phyloP scores from a whole-genome alignment of 371 early-diverging fungal species.

The Lichtheimia ornata region DNA sequence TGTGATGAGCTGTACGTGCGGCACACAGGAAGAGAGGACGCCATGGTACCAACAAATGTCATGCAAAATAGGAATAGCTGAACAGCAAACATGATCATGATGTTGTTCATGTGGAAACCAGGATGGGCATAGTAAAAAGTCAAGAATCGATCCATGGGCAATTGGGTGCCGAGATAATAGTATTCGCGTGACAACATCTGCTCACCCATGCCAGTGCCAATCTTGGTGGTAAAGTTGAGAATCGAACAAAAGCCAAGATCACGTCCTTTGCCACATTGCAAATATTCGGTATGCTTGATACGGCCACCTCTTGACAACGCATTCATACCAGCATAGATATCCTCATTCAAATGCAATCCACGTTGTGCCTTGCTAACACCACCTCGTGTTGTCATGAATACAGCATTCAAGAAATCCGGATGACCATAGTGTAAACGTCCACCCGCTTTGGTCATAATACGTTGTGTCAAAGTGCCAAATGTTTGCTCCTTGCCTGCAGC shows the following conservation, averaged over 20 bases:
- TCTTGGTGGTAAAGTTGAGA: slow-evolving; percentile 87
- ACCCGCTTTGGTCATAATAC: slow-evolving; percentile 85
- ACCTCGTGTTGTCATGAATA: slow-evolving; percentile 87
- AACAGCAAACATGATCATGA: slow-evolving; percentile 85
- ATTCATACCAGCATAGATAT: slow-evolving; percentile 92
- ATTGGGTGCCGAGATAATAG: slow-evolving; percentile 83
- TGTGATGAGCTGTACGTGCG: slow-evolving; percentile 18
- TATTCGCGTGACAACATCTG: slow-evolving; percentile 89
- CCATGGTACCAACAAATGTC: slow-evolving; percentile 75
- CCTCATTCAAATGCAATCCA: slow-evolving; percentile 90
- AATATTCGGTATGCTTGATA: slow-evolving; percentile 92
- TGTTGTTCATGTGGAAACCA: slow-evolving; percentile 92
- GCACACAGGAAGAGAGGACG: slow-evolving; percentile 54
- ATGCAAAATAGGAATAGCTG: slow-evolving; percentile 84
- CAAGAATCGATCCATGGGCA: slow-evolving; percentile 82
- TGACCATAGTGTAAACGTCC: slow-evolving; percentile 88
- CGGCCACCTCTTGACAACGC: slow-evolving; percentile 82
- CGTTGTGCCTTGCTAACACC: slow-evolving; percentile 90
- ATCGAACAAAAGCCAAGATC: slow-evolving; percentile 90
- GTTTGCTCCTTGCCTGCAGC: slow-evolving; percentile 91
- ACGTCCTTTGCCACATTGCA: slow-evolving; percentile 91
- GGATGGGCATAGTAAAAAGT: slow-evolving; percentile 89
- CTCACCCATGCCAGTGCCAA: slow-evolving; percentile 92
- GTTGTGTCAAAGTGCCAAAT: slow-evolving; percentile 87
- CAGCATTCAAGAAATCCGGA: slow-evolving; percentile 88